Percentiles rank a stretch among this genome's conserved stretches.
Evolutionary conservation across 163 green algal genomes (phyloP).

Genomic region (Chlorella variabilis): DNA sequence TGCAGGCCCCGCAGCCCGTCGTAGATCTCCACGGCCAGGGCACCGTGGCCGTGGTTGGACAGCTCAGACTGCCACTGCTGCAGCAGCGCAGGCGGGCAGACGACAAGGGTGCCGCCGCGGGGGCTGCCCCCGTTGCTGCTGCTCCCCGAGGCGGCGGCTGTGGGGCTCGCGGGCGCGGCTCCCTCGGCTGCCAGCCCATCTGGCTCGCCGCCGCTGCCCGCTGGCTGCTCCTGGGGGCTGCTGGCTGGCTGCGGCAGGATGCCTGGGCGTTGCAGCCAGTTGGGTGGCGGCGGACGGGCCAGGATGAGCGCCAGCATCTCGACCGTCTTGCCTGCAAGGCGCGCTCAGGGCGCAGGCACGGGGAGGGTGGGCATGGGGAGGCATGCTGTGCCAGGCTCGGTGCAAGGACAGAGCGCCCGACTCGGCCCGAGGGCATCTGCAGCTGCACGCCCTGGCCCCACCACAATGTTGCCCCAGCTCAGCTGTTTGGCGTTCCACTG

Average conservation of each 20-base stretch:
- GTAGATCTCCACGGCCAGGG: conserved; percentile 47
- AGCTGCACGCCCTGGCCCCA: too few species aligned
- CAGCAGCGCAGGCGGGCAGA: conserved; percentile 50
- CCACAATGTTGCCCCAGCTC: too few species aligned
- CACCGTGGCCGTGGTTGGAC: conserved; percentile 34
- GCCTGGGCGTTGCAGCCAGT: not conserved
- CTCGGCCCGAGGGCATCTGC: too few species aligned
- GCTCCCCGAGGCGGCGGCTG: not conserved
- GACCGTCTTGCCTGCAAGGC: conserved; percentile 48
- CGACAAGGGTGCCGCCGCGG: conserved; percentile 45
- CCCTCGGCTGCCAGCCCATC: not conserved
- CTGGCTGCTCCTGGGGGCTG: not conserved
- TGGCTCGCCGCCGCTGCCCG: not conserved
- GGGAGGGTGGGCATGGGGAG: too few species aligned
- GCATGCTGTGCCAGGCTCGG: too few species aligned
- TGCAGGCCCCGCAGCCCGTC: conserved; percentile 37
- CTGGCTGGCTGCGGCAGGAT: too few species aligned
- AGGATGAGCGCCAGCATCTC: conserved; percentile 53
- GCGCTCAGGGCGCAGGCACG: not conserved
- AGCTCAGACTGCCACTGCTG: conserved; percentile 54
- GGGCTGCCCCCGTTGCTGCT: not conserved
- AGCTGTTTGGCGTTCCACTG: too few species aligned
- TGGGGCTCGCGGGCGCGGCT: not conserved
- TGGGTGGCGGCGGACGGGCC: conserved; percentile 12
- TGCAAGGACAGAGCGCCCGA: too few species aligned